Base-by-base conservation (phyloP, 495 filamentous ascomycete genomes). In the Xylaria sp. region DNA sequence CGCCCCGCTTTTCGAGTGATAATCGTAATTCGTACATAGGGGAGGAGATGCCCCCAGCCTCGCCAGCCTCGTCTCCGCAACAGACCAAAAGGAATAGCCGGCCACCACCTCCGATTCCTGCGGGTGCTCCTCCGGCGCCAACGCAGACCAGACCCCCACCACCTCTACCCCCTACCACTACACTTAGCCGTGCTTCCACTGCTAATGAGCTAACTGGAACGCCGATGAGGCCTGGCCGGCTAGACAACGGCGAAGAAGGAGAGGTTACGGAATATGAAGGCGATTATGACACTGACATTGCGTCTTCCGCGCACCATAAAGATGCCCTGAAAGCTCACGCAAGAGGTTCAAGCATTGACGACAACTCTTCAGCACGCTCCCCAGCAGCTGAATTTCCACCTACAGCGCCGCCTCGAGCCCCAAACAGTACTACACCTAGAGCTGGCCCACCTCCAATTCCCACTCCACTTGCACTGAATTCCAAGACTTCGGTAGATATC, bases 221-320 rank as follows among this genome's bases (percentile, higher is more conserved):
- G 57, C 74, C 78, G 78, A 76, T 72, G 68, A 82, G 81, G 29
- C 72, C 74, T 7, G 79, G 82, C 67, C 80, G 80, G 31, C 82
- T 85, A 48, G 87, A 89, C 37, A 91, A 93, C 50, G 92, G 87
- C 21, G 93, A 89, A 70, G 93, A 95, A 53, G 88, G 85, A 74
- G 94, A 96, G 77, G 84, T 93, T 44, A 97, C 93, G 2, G 96
- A 98, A 79, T 98, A 98, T 77, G 96, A 99, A 79, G 96, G 95
- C 24, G 96, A 98, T 77, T 98, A 99, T 78, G 96, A 98, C 74
- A 99, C 96, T 48, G 96, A 98, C 79, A 98, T 99, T 73, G 95
- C 92, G 1, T 92, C 97, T 55, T 91, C 93, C 37, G 94, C 89
- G 12, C 91, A 92, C 50, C 92, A 96, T 78, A 96, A 97, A 80